Evolutionary conservation across 495 filamentous ascomycete genomes (phyloP), one percentile per base, ranked within the genome.

Genomic region (Durotheca rogersii): DNA sequence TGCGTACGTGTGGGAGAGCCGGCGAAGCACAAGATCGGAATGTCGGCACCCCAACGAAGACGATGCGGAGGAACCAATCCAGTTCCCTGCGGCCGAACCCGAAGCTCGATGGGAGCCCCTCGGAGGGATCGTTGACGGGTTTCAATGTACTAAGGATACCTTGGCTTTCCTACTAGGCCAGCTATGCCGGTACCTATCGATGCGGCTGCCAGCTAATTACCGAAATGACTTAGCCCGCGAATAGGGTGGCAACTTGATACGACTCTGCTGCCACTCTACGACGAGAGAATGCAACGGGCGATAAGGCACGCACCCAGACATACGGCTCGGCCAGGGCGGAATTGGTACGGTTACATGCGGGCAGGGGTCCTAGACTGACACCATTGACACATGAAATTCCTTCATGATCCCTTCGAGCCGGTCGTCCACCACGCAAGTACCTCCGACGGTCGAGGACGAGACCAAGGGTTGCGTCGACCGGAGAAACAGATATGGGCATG

Each of bases 121-220:
- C n/a, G n/a, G n/a, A n/a, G n/a, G n/a, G n/a, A n/a, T n/a, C n/a
- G n/a, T n/a, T n/a, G n/a, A n/a, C n/a, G n/a, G n/a, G n/a, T n/a
- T n/a, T n/a, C n/a, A n/a, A n/a, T n/a, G n/a, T n/a, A n/a, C n/a
- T n/a, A n/a, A n/a, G n/a, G n/a, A n/a, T n/a, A n/a, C n/a, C n/a
- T n/a, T n/a, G n/a, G n/a, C n/a, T n/a, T n/a, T n/a, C n/a, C n/a
- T n/a, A n/a, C n/a, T n/a, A n/a, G n/a, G n/a, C n/a, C n/a, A n/a
- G n/a, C n/a, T 64, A 45, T 12, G 58, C 56, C 43, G 69, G 60
- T 25, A 71, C 72, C 25, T 27, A 27, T 27, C 23, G 9, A 27
- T 27, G 23, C 9, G 9, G 4, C 4, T 27, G 9, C 23, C 23
- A n/a, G 30, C 38, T 15, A 35, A n/a, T 25, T 39, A 33, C 29